These are phyloP conservation scores for Fusarium caatingaense DNA, from an alignment of 2,329 filamentous ascomycete species.

Conservation along the genomic window DNA sequence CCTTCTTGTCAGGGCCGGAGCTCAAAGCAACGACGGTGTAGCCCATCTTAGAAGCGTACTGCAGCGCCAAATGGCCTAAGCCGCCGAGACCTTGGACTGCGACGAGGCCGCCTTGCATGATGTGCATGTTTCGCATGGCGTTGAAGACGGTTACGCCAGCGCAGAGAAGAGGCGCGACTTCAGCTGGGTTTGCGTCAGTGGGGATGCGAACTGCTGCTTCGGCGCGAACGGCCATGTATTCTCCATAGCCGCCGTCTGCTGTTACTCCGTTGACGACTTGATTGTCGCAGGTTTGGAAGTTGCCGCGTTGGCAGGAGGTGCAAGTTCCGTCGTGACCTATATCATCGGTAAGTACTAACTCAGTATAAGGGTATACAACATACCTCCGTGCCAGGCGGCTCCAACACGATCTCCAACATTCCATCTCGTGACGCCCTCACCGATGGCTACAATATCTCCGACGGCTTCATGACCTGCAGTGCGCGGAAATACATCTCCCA, in stretches of 20 bases:
- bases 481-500: slow-evolving; percentile 69
- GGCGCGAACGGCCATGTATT: slow-evolving; percentile 69
- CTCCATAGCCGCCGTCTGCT: slow-evolving; percentile 73
- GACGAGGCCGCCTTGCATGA: slow-evolving; percentile 63
- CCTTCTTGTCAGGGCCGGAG: slow-evolving; percentile 72
- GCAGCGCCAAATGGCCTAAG: slow-evolving; percentile 79
- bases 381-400: slow-evolving; percentile 51
- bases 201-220: slow-evolving; percentile 71
- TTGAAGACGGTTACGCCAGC: slow-evolving; percentile 75
- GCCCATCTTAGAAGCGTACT: slow-evolving; percentile 81
- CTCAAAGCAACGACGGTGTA: slow-evolving; percentile 77
- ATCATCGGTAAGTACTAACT: not conserved
- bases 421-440: slow-evolving; percentile 66
- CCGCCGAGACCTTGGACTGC: slow-evolving; percentile 78
- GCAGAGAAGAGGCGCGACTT: slow-evolving; percentile 70
- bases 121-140: slow-evolving; percentile 63
- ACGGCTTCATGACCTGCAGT: slow-evolving; percentile 78
- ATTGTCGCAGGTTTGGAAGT: slow-evolving; percentile 76
- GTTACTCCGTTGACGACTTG: slow-evolving; percentile 72
- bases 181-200: slow-evolving; percentile 59
- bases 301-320: slow-evolving; percentile 69
- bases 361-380: not conserved
- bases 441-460: slow-evolving; percentile 72
- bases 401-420: slow-evolving; percentile 74
- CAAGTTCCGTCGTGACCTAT: slow-evolving; percentile 70